phyloP scores from a whole-genome alignment of 2,329 filamentous ascomycete genomes.

The Talaromyces funiculosus region DNA sequence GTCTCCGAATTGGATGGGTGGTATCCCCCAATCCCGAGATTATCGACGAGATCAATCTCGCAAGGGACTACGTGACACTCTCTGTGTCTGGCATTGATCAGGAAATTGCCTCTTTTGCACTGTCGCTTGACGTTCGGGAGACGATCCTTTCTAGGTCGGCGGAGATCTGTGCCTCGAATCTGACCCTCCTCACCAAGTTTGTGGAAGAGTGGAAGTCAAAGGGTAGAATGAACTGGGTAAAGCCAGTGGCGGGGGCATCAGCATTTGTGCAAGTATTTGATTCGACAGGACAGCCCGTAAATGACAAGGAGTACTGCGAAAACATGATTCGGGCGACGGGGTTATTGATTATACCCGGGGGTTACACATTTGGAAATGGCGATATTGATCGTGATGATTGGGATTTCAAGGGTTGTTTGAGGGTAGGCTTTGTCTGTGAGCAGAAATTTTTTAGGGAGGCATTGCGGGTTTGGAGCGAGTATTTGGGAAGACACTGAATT shows the following conservation, averaged over 20 bases:
- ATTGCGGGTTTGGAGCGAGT: not conserved
- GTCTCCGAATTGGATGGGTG: slow-evolving; percentile 3
- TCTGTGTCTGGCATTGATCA: not conserved
- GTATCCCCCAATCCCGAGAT: not conserved
- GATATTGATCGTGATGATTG: not conserved
- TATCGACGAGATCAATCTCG: not conserved
- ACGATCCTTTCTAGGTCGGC: not conserved
- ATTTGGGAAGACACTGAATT: not conserved
- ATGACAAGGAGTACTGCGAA: not conserved
- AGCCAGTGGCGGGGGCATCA: not conserved
- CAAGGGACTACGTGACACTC: not conserved
- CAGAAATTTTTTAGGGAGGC: not conserved
- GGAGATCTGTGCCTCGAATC: not conserved
- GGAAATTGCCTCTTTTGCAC: not conserved
- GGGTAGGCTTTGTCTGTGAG: not conserved
- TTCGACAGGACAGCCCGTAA: not conserved
- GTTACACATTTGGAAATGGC: not conserved
- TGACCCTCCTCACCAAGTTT: not conserved
- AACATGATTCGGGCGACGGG: not conserved
- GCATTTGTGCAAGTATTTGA: not conserved
- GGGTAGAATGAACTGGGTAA: not conserved
- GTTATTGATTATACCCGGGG: not conserved
- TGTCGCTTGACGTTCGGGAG: not conserved
- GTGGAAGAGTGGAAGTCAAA: not conserved
- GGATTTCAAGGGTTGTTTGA: not conserved